Evolutionary conservation across 768 basidiomycete species (phyloP).

Genomic region (Tricholoma matsutake): DNA sequence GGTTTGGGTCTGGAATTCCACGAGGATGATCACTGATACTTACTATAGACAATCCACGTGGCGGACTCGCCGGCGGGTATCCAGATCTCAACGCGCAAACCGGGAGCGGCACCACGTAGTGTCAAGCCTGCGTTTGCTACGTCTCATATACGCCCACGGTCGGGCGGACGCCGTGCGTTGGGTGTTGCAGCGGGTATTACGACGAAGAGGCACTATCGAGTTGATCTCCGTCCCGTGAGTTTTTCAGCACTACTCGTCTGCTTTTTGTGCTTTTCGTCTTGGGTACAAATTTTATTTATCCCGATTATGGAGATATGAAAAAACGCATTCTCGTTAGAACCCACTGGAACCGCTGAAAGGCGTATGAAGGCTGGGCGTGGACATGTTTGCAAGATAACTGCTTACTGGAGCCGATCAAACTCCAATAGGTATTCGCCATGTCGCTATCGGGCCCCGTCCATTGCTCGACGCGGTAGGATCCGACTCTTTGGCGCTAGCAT

Average conservation of each 20-base stretch:
- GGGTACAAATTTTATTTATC: constrained; percentile 3
- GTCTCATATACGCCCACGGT: constrained; percentile 59
- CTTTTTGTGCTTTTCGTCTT: constrained; percentile 10
- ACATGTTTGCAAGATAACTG: constrained; percentile 83
- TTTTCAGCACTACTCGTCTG: too few relatives aligned
- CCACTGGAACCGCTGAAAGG: constrained; percentile 67
- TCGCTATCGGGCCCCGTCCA: constrained; percentile 80
- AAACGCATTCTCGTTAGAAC: constrained; percentile 89
- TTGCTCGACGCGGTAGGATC: constrained; percentile 50
- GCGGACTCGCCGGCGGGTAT: constrained; percentile 52
- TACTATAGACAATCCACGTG: constrained; percentile 61
- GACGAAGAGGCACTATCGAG: constrained; percentile 69
- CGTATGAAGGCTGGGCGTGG: constrained; percentile 88
- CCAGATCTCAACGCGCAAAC: constrained; percentile 63
- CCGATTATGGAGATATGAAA: constrained; percentile 13
- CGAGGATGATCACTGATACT: too few relatives aligned
- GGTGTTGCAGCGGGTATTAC: constrained; percentile 54
- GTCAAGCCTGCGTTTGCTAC: constrained; percentile 49
- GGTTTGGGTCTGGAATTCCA: too few relatives aligned
- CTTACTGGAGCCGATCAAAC: constrained; percentile 59
- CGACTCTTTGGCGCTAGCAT: constrained; percentile 77
- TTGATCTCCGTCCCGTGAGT: constrained; percentile 77
- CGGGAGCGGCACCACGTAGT: constrained; percentile 49
- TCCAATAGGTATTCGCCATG: constrained; percentile 54
- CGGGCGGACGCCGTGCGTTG: constrained; percentile 66